Conservation (phyloP, 2,329 filamentous ascomycete species). For the Sporothrix brunneoviolacea region DNA sequence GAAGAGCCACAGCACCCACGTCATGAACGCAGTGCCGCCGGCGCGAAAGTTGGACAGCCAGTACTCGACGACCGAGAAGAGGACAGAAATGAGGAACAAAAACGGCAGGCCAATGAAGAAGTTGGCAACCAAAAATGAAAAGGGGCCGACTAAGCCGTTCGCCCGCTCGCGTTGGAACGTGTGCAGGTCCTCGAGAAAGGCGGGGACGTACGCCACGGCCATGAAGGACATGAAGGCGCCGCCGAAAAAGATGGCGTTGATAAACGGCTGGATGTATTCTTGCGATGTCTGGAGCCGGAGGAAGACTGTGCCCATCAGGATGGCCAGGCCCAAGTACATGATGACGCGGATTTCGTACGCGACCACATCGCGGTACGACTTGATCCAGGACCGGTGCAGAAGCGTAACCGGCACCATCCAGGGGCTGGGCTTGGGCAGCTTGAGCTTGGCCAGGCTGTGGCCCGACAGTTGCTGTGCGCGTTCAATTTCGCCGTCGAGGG, state of each 20-base stretch:
- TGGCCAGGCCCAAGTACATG: constrained; percentile 62
- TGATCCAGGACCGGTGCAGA: constrained; percentile 73
- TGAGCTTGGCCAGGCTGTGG: constrained; percentile 19
- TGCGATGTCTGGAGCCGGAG: constrained; percentile 63
- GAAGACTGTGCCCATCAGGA: constrained; percentile 88
- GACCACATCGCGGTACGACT: constrained; percentile 76
- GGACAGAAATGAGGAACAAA: constrained; percentile 66
- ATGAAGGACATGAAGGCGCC: constrained; percentile 74
- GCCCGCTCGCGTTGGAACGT: constrained; percentile 70
- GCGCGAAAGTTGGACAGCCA: constrained; percentile 73
- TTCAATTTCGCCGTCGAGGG: constrained; percentile 19
- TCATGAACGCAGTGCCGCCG: constrained; percentile 61
- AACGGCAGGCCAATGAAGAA: constrained; percentile 78
- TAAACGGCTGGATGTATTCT: constrained; percentile 69
- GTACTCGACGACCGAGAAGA: constrained; percentile 72
- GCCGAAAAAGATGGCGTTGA: constrained; percentile 72
- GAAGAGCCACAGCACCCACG: constrained; percentile 78
- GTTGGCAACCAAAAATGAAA: constrained; percentile 68
- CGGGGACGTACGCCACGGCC: constrained; percentile 78
- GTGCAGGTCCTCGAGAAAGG: constrained; percentile 71
- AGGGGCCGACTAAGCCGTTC: constrained; percentile 73
- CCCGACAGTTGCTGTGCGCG: constrained; percentile 26
- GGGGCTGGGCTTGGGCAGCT: constrained; percentile 33
- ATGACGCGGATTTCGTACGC: constrained; percentile 75
- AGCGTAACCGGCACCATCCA: constrained; percentile 54